These are phyloP conservation scores for Oryza glaberrima DNA, from an alignment of 176 grass and related monocot genomes.

Conservation along the genomic window DNA sequence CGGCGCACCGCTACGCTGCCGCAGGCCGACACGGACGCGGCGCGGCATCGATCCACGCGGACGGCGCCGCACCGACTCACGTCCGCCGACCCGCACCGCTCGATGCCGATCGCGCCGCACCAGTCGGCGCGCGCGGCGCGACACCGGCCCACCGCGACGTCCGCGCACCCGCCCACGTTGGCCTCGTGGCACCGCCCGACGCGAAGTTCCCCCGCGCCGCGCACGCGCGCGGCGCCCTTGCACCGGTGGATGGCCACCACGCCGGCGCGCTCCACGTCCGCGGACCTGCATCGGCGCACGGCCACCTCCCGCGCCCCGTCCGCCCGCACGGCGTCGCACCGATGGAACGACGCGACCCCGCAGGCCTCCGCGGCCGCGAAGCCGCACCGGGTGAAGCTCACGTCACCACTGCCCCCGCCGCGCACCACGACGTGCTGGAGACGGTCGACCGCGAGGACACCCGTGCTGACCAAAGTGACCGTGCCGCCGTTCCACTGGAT, in stretches of 20 bases:
- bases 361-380: conserved; percentile 49
- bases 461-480: conserved; percentile 47
- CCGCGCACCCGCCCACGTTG: conserved; percentile 47
- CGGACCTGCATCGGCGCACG: conserved; percentile 45
- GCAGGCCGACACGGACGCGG: conserved; percentile 18
- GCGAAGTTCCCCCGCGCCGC: conserved; percentile 32
- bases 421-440: conserved; percentile 52
- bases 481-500: conserved; percentile 37
- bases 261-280: conserved; percentile 52
- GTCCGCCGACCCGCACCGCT: background rate
- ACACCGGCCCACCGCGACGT: background rate
- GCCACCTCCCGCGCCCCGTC: conserved; percentile 54
- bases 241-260: conserved; percentile 49
- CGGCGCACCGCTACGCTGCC: conserved; percentile 25
- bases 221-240: conserved; percentile 38
- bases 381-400: conserved; percentile 46
- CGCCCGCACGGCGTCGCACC: conserved; percentile 45
- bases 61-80: background rate
- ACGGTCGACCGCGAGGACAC: conserved; percentile 43
- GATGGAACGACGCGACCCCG: conserved; percentile 38
- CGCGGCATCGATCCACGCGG: conserved; percentile 21
- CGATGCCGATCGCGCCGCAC: background rate
- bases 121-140: background rate
- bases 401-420: conserved; percentile 25
- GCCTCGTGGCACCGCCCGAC: conserved; percentile 43